Evolutionary conservation across 2,329 filamentous ascomycete genomes (phyloP), one percentile per base, ranked within the genome.

Genomic region (Ophiostoma australiae): DNA sequence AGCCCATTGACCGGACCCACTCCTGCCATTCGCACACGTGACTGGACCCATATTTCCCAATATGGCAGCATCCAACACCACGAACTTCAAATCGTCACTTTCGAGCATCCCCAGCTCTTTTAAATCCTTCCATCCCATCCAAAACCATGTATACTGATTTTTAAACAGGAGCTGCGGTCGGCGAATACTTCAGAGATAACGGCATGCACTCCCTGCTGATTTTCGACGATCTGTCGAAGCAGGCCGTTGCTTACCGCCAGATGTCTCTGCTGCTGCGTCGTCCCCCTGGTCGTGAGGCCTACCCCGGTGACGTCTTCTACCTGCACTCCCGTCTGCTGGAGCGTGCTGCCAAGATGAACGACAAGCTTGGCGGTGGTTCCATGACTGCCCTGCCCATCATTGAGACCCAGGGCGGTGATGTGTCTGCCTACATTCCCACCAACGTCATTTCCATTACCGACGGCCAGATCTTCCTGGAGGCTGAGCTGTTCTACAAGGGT

Each of bases 391-490:
- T 99, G 74, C 95, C 95, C 81, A 82, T 98, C 84, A 98, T 99
- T 82, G 95, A 99, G 89, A 99, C 95, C 82, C 95, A 98, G 89
- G 95, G 95, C 89, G 95, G 95, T 92, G 95, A 99, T 85, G 95
- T 99, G 80, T 98, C 95, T 78, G 95, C 95, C 78, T 99, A 98
- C 85, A 98, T 99, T 89, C 95, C 95, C 79, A 99, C 95, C 86
- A 99, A 98, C 88, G 95, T 98, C 86, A 99, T 99, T 89, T 98
- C 94, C 83, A 99, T 99, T 81, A 99, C 95, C 78, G 95, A 98
- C 80, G 95, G 95, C 75, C 95, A 99, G 87, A 98, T 99, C 84
- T 99, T 99, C 92, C 89, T 99, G 87, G 95, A 99, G 86, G 85
- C 94, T 77, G 95, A 99, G 85, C 89, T 98, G 76, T 99, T 98